Percentiles rank a stretch among this genome's conserved stretches.
phyloP scores from a whole-genome alignment of 2,329 filamentous ascomycete species.

The Fusarium sp. region DNA sequence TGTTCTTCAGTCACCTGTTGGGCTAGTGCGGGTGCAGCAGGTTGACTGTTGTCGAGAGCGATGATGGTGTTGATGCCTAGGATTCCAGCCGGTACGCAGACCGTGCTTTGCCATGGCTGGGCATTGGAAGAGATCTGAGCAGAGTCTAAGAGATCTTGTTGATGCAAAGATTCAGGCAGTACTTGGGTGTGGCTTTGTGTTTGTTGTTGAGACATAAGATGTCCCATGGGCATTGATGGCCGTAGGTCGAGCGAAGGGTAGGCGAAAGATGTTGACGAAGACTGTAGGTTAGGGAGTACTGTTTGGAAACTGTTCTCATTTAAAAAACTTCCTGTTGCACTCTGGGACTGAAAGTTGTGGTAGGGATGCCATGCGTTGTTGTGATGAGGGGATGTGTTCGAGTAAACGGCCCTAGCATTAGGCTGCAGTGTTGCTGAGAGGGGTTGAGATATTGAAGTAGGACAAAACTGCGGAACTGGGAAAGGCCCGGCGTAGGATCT shows the following conservation, averaged over 20 bases:
- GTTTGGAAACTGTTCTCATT: background rate
- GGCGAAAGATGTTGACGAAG: background rate
- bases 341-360: background rate
- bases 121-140: too few relatives aligned
- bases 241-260: background rate
- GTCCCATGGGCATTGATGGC: too few relatives aligned
- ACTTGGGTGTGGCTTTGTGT: background rate
- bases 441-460: background rate
- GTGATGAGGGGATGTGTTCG: background rate
- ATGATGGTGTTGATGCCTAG: too few relatives aligned
- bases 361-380: background rate
- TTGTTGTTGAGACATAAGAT: background rate
- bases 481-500: background rate
- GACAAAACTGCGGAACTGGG: background rate
- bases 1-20: background rate
- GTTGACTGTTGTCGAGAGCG: background rate
- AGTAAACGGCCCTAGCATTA: background rate
- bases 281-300: background rate
- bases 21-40: background rate
- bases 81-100: too few relatives aligned
- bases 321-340: background rate
- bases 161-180: fast-evolving
- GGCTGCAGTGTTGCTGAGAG: background rate
- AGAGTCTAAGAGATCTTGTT: too few relatives aligned
- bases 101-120: background rate